Evolutionary conservation across 805 yeast species (phyloP).

Genomic region (Myxozyma geophila): DNA sequence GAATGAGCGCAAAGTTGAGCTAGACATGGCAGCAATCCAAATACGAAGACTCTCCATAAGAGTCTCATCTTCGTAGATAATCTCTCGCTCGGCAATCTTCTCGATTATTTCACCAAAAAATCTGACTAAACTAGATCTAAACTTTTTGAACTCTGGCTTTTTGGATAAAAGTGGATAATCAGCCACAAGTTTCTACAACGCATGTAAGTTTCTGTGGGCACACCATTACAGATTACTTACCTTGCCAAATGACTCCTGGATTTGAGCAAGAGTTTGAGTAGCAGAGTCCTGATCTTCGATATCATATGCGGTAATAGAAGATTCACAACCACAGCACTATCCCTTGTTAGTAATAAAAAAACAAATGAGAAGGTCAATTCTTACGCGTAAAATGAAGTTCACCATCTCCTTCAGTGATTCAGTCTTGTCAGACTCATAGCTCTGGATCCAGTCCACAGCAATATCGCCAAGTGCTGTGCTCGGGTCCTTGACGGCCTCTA

Average conservation of each 20-base stretch:
- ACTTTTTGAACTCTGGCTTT: slow-evolving; percentile 52
- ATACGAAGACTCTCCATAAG: slow-evolving; percentile 63
- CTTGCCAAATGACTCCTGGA: slow-evolving; percentile 53
- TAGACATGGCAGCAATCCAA: slow-evolving; percentile 77
- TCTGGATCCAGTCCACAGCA: slow-evolving; percentile 63
- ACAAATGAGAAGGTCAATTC: neutral
- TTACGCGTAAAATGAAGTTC: slow-evolving; percentile 63
- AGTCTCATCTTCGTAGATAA: slow-evolving; percentile 51
- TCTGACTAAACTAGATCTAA: slow-evolving; percentile 58
- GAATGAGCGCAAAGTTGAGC: slow-evolving; percentile 70
- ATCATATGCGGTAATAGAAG: slow-evolving; percentile 64
- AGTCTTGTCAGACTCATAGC: slow-evolving; percentile 51
- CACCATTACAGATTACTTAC: neutral
- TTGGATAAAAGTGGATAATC: slow-evolving; percentile 70
- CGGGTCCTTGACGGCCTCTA: slow-evolving; percentile 56
- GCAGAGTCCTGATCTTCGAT: slow-evolving; percentile 71
- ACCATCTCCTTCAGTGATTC: slow-evolving; percentile 64
- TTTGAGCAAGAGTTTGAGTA: slow-evolving; percentile 70
- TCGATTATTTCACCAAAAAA: slow-evolving; percentile 60
- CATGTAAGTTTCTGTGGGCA: neutral
- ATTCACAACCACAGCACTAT: slow-evolving; percentile 35
- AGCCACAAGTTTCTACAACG: slow-evolving; percentile 52
- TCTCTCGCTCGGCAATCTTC: slow-evolving; percentile 64
- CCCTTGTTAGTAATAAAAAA: neutral
- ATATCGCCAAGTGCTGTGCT: slow-evolving; percentile 57